Evolutionary conservation across 768 basidiomycete species (phyloP).

Genomic region (Podaxis sp.): DNA sequence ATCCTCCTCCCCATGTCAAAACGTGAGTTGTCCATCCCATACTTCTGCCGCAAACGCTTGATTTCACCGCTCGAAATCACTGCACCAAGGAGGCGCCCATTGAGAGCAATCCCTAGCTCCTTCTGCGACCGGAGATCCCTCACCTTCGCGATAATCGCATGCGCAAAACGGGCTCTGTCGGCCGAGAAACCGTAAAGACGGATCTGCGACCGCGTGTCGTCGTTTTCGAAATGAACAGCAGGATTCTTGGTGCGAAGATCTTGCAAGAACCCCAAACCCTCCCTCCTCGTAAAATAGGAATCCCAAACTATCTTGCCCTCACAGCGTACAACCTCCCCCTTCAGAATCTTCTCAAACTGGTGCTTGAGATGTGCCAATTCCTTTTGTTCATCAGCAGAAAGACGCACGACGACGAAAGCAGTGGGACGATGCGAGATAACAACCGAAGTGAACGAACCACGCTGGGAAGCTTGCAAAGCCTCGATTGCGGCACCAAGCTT

Average conservation of each 20-base stretch:
- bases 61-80: conserved; percentile 45
- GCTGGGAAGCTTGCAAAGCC: conserved; percentile 35
- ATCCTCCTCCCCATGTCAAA: conserved; percentile 38
- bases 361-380: conserved; percentile 52
- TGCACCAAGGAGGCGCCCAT: conserved; percentile 35
- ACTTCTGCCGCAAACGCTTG: conserved; percentile 35
- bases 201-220: conserved; percentile 19
- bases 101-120: conserved; percentile 41
- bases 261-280: conserved; percentile 41
- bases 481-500: conserved; percentile 42
- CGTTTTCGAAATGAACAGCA: conserved; percentile 36
- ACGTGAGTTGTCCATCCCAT: conserved; percentile 55
- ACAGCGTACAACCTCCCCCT: conserved; percentile 52
- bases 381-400: conserved; percentile 46
- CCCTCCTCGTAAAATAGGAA: conserved; percentile 43
- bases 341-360: conserved; percentile 56
- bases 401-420: conserved; percentile 32
- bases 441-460: conserved; percentile 24
- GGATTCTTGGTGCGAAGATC: conserved; percentile 34
- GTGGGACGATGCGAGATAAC: conserved; percentile 12
- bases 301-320: conserved; percentile 62
- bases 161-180: conserved; percentile 35
- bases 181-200: conserved; percentile 49
- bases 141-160: conserved; percentile 44
- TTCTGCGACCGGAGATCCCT: conserved; percentile 37